A percentile compares a stretch with the other conserved stretches of the same genome.
These are phyloP conservation scores for Picochlorum sp. DNA, from an alignment of 139 green algal genomes.

Conservation along the genomic window DNA sequence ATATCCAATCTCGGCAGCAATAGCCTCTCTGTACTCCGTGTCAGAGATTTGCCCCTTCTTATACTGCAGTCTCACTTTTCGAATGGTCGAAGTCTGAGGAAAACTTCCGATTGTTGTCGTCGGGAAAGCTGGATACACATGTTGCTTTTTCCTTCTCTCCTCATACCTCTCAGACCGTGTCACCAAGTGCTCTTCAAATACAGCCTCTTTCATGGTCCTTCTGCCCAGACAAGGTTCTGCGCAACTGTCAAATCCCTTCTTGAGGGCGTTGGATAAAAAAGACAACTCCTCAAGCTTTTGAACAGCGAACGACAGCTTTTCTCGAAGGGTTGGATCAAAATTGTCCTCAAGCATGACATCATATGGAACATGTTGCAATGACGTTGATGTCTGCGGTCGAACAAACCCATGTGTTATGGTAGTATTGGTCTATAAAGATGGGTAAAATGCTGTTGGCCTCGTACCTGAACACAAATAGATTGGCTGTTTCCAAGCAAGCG, in stretches of 20 bases:
- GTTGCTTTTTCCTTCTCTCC: conserved; percentile 48
- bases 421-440: no score
- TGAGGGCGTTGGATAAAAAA: conserved; percentile 7
- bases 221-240: no score
- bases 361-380: conserved; percentile 76
- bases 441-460: no score
- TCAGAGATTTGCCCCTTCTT: conserved; percentile 48
- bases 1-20: conserved; percentile 53
- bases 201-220: conserved; percentile 3
- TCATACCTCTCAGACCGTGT: conserved; percentile 39
- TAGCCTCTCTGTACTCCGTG: conserved; percentile 51
- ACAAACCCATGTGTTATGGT: no score
- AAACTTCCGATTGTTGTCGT: conserved; percentile 88
- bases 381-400: conserved; percentile 28
- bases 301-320: conserved; percentile 61
- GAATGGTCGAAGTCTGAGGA: conserved; percentile 74
- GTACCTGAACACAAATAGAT: conserved; percentile 15
- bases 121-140: conserved; percentile 52
- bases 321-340: conserved; percentile 12
- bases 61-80: conserved; percentile 42
- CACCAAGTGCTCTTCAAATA: conserved; percentile 21
- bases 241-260: not conserved
- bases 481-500: conserved; percentile 21
- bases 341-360: conserved; percentile 45
- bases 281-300: conserved; percentile 69